A percentile compares a stretch with the other conserved stretches of the same genome.
phyloP scores from a whole-genome alignment of 23 red algal genomes.

The Agarophyton chilense region DNA sequence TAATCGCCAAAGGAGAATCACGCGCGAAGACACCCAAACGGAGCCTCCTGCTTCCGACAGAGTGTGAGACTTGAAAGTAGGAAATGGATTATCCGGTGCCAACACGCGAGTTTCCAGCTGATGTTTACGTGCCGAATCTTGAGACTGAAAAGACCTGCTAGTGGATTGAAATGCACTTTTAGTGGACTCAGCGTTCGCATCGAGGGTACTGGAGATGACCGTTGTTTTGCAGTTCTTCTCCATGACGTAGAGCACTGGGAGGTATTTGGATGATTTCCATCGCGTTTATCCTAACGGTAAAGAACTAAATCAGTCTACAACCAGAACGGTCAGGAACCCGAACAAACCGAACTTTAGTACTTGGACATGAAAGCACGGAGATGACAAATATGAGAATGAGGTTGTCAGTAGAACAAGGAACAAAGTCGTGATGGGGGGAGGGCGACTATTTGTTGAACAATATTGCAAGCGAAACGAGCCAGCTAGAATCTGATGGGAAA shows the following conservation, averaged over 20 bases:
- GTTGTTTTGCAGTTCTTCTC: not conserved
- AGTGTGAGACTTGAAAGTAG: not conserved
- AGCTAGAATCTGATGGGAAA: not conserved
- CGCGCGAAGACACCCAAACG: conserved; percentile 23
- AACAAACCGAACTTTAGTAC: no score
- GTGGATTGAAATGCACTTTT: not conserved
- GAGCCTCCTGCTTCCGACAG: conserved; percentile 22
- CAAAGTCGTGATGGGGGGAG: not conserved
- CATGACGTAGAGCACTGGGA: not conserved
- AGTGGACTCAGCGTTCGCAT: not conserved
- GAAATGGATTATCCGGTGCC: conserved; percentile 12
- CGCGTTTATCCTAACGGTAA: not conserved
- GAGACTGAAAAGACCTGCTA: not conserved
- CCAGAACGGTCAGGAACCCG: not conserved
- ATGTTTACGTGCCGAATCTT: not conserved
- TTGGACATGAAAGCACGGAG: no score
- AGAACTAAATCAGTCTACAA: not conserved
- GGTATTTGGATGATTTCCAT: not conserved
- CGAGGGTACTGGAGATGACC: not conserved
- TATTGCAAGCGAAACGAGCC: not conserved
- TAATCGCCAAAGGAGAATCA: conserved; percentile 17
- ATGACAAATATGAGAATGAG: not conserved
- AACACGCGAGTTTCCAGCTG: not conserved
- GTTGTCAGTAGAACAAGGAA: not conserved
- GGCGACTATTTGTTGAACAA: not conserved